Conservation (phyloP, 2,329 filamentous ascomycete genomes). For the Fusarium sp. region DNA sequence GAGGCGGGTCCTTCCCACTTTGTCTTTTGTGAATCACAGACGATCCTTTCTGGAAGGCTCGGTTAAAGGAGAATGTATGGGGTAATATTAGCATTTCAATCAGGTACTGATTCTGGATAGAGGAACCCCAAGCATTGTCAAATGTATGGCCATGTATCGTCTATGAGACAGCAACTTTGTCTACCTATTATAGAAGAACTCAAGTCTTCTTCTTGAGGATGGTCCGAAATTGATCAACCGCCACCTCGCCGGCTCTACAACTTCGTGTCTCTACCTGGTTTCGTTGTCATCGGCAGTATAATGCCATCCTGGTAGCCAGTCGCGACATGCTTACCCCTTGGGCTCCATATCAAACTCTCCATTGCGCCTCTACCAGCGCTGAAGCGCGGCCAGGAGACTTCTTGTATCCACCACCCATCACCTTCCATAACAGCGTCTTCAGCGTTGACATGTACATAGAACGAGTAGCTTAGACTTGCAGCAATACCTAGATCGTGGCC, state of each 20-base stretch:
- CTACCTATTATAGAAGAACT: too few relatives aligned
- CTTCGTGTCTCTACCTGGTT: conserved; percentile 8
- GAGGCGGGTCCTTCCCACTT: neutral
- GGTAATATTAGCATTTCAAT: neutral
- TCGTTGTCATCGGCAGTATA: conserved; percentile 43
- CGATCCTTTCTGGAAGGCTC: neutral
- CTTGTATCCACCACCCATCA: conserved; percentile 65
- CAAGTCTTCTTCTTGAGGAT: neutral
- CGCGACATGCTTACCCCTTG: conserved; percentile 62
- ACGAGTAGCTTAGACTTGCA: conserved; percentile 62
- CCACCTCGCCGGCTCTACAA: neutral
- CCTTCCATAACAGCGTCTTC: conserved; percentile 60
- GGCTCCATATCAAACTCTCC: conserved; percentile 65
- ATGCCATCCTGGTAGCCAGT: conserved; percentile 67
- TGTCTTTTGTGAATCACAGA: neutral
- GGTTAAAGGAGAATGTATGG: neutral
- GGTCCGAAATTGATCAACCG: neutral
- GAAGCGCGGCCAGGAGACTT: conserved; percentile 60
- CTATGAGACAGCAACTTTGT: neutral
- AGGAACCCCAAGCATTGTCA: neutral
- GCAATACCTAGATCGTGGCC: conserved; percentile 55
- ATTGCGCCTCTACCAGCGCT: conserved; percentile 60
- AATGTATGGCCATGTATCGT: neutral
- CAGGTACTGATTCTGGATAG: neutral
- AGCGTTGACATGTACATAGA: conserved; percentile 63